Evolutionary conservation across 108 stramenopile genomes (phyloP), one percentile per base, ranked within the genome.

Genomic region (Cyclotella choctawhatcheeana): DNA sequence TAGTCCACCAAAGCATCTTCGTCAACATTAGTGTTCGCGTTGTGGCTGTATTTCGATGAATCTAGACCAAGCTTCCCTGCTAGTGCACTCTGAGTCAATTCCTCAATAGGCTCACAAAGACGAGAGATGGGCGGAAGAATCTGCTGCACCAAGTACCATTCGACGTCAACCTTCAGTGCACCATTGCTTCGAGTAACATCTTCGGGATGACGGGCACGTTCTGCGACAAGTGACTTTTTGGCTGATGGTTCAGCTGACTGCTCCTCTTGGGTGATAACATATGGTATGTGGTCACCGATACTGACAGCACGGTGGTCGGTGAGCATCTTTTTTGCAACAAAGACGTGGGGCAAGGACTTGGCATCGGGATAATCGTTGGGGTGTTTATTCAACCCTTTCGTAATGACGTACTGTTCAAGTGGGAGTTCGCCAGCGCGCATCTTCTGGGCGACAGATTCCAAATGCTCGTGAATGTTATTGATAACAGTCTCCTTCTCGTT

Each of bases 211-310:
- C 92, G 85, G 43, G 97, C 97, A 30, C 95, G 86, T 53, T 97
- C 95, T 7, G 92, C 88, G 12, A 85, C 81, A 14, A 84, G 61
- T 24, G 62, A 60, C 32, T 61, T 67, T 66, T 87, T 85, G 48
- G 64, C 31, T 1, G 56, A 37, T 43, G 82, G 64, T 8, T 71
- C 73, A 3, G 82, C 75, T 10, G 32, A 65, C 29, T 88, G 76
- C 29, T 85, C 59, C 67, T 82, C 76, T 73, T 79, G 70, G 35
- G 88, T 88, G 56, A 99, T 99, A 14, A 99, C 88, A 84, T 99
- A 99, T 6, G 98, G 98, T 66, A 99, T 99, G 84, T 99, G 98
- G 71, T 99, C 97, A 22, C 99, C 99, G 45, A 96, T 93, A 58
- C 96, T 97, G 58, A 99, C 96, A 3, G 89, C 85, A 61, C 89